phyloP scores from a whole-genome alignment of 352 stramenopile species.

The Phytophthora quininea region DNA sequence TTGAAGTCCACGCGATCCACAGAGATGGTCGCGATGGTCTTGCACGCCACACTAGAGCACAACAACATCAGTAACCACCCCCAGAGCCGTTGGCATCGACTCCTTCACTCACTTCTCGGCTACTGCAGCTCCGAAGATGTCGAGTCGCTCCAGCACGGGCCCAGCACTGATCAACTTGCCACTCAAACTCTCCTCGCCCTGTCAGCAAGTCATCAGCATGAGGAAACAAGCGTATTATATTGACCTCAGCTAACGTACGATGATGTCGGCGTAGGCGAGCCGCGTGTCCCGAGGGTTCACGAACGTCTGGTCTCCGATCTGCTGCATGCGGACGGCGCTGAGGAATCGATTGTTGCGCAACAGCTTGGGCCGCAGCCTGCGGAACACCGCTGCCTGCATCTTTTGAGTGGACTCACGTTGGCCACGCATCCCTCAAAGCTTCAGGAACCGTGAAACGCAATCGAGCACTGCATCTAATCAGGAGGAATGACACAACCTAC shows the following conservation, averaged over 20 bases:
- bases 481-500: neutral
- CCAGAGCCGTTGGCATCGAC: neutral
- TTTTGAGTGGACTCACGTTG: neutral
- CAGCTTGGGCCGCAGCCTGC: neutral
- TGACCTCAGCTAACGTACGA: slow-evolving; percentile 37
- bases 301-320: slow-evolving; percentile 35
- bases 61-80: neutral
- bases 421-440: neutral
- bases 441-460: neutral
- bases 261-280: slow-evolving; percentile 65
- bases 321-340: slow-evolving; percentile 38
- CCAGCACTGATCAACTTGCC: slow-evolving; percentile 60
- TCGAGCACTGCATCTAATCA: neutral
- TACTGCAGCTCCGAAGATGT: slow-evolving; percentile 70
- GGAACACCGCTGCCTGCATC: neutral
- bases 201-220: neutral
- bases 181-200: slow-evolving; percentile 60
- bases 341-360: slow-evolving; percentile 26
- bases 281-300: slow-evolving; percentile 61
- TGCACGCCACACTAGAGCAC: slow-evolving; percentile 47
- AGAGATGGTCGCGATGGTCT: slow-evolving; percentile 67
- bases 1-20: slow-evolving; percentile 73
- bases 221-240: neutral
- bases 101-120: slow-evolving; percentile 54
- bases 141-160: slow-evolving; percentile 53